Percentiles rank a stretch among this genome's conserved stretches.
Evolutionary conservation across 805 yeast genomes (phyloP).

Genomic region (Wickerhamiella shivajii): DNA sequence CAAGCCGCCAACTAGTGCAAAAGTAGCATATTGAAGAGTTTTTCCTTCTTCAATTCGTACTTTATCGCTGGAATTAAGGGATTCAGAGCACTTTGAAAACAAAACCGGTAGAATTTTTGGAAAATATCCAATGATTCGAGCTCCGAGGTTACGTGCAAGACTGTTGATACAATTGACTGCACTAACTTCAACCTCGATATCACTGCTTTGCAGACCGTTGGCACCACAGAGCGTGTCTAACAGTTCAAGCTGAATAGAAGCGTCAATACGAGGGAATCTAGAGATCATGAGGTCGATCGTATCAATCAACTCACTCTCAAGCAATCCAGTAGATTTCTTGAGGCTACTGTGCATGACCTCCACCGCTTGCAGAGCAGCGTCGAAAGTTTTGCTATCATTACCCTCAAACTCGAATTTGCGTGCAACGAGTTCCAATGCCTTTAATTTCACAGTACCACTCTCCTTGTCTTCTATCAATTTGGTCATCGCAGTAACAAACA

Average conservation of each 20-base stretch:
- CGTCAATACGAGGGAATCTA: conserved; percentile 37
- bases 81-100: conserved; percentile 40
- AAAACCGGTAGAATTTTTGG: conserved; percentile 73
- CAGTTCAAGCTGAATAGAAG: conserved; percentile 30
- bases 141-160: conserved; percentile 62
- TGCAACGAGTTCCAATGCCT: conserved; percentile 46
- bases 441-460: conserved; percentile 32
- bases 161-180: conserved; percentile 60
- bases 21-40: conserved; percentile 52
- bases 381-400: conserved; percentile 35
- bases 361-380: conserved; percentile 38
- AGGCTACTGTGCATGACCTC: conserved; percentile 34
- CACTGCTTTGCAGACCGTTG: conserved; percentile 37
- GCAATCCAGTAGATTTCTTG: conserved; percentile 16
- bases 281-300: conserved; percentile 38
- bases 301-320: conserved; percentile 13
- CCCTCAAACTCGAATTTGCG: conserved; percentile 59
- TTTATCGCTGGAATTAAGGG: conserved; percentile 19
- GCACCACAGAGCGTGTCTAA: conserved; percentile 38
- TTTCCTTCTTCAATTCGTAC: conserved; percentile 18
- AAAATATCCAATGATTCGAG: conserved; percentile 69
- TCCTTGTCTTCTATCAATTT: conserved; percentile 26
- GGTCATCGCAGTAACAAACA: conserved; percentile 51
- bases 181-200: conserved; percentile 54
- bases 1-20: conserved; percentile 58